These are phyloP conservation scores for Sporormia fimetaria DNA, from an alignment of 495 filamentous ascomycete species.

Conservation along the genomic window DNA sequence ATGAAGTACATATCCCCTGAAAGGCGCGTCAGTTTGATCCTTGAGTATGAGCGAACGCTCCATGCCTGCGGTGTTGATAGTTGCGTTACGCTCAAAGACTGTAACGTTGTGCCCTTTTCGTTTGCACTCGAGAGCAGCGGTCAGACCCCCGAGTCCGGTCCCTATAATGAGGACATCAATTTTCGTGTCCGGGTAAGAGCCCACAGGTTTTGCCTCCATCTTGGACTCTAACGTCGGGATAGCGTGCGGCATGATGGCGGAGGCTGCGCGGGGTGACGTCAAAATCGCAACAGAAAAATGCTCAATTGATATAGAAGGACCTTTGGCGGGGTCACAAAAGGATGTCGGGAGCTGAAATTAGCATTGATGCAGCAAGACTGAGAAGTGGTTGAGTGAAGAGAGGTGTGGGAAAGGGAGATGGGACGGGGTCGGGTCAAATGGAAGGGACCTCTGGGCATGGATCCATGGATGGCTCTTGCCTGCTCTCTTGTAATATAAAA, in stretches of 20 bases:
- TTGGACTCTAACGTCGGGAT: conserved; percentile 13
- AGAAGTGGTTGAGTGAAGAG: no score
- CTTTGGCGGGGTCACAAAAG: no score
- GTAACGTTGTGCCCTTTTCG: conserved; percentile 53
- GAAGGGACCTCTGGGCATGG: no score
- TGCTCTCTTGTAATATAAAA: no score
- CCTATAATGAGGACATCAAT: conserved; percentile 53
- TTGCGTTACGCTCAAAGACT: conserved; percentile 41
- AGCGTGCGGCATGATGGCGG: conserved; percentile 14
- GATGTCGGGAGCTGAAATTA: no score
- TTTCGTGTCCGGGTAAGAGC: conserved; percentile 33
- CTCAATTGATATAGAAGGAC: no score
- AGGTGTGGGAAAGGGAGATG: no score
- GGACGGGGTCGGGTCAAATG: no score
- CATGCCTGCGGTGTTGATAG: conserved; percentile 28
- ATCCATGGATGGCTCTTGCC: no score
- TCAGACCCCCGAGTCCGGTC: conserved; percentile 51
- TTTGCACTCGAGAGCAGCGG: conserved; percentile 51
- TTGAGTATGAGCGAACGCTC: not conserved
- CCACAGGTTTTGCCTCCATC: conserved; percentile 23
- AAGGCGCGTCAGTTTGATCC: not conserved
- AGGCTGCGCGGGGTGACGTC: not conserved
- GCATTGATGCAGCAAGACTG: no score
- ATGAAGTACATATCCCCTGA: conserved; percentile 48
- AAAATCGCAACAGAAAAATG: no score